Evolutionary conservation across 2,329 filamentous ascomycete genomes (phyloP).

Genomic region (Sporothrix mexicana): DNA sequence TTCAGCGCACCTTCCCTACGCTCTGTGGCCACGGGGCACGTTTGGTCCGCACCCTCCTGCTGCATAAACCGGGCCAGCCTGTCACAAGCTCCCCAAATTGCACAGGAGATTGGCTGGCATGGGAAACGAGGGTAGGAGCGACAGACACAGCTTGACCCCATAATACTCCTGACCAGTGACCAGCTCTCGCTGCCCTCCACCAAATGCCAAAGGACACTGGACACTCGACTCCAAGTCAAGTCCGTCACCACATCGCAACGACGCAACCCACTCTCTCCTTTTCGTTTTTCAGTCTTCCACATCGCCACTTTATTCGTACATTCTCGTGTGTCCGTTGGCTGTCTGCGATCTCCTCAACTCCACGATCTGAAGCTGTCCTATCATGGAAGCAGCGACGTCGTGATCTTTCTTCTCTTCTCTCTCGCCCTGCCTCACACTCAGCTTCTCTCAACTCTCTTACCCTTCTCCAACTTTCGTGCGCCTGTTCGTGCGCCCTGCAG

Average conservation of each 20-base stretch:
- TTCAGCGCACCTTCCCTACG: not conserved
- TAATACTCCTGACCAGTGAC: conserved; percentile 6
- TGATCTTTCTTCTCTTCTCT: not conserved
- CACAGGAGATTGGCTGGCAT: conserved; percentile 27
- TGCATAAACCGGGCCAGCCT: conserved; percentile 24
- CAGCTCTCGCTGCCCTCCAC: no score
- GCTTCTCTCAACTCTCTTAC: no score
- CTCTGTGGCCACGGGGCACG: conserved; percentile 23
- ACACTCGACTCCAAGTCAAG: no score
- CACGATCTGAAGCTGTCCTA: conserved; percentile 15
- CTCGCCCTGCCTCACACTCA: no score
- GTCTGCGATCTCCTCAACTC: not conserved
- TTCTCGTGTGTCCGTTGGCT: not conserved
- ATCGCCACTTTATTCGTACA: no score
- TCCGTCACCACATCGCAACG: conserved; percentile 23
- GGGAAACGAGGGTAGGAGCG: not conserved
- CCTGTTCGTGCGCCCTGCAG: not conserved
- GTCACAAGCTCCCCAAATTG: conserved; percentile 26
- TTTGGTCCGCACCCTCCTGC: conserved; percentile 11
- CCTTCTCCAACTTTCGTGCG: not conserved
- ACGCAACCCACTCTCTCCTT: conserved; percentile 27
- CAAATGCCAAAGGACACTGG: no score
- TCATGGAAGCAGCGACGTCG: conserved; percentile 28
- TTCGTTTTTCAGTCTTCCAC: no score
- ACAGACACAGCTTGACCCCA: conserved; percentile 8